Evolutionary conservation across 257 asterid genomes (phyloP), one percentile per base, ranked within the genome.

Genomic region (Catharanthus roseus): DNA sequence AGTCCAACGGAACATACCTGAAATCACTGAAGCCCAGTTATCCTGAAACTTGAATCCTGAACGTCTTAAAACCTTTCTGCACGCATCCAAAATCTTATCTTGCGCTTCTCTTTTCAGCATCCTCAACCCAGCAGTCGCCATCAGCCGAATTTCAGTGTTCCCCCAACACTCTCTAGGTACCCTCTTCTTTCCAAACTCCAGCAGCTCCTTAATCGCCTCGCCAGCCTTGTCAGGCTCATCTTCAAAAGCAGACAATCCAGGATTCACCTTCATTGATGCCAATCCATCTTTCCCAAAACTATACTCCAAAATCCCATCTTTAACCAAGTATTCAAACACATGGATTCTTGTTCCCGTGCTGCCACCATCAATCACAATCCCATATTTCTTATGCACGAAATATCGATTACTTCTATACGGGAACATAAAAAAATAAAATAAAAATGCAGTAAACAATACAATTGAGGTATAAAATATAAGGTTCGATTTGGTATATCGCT

Each of bases 51-150:
- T 79, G 68, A 95, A 95, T 7, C 91, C 97, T 0, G 99, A 95
- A 1, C 74, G 77, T 77, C 83, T 84, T 82, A 95, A 64, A 49
- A 81, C 84, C 78, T 73, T 76, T 79, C 97, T 70, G 71, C 97
- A 95, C 13, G 69, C 92, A 41, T 87, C 79, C 88, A 95, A 86
- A 72, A 95, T 88, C 85, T 75, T 83, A 66, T 80, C 92, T 50
- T 88, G 97, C 62, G 82, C 96, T 53, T 61, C 83, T 56, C 70
- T 77, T 64, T 77, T 76, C 87, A 91, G 75, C 89, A 91, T 76
- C 84, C 99, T 86, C 96, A 91, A 82, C 63, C 99, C 99, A 0
- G 97, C 99, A 13, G 99, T 93, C 1, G 99, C 97, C 99, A 91
- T 86, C 73, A 95, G 80, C 73, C 91, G 87, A 66, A 89, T 78